These are phyloP conservation scores for Saccharomyces jurei DNA, from an alignment of 805 yeast species.

Conservation along the genomic window DNA sequence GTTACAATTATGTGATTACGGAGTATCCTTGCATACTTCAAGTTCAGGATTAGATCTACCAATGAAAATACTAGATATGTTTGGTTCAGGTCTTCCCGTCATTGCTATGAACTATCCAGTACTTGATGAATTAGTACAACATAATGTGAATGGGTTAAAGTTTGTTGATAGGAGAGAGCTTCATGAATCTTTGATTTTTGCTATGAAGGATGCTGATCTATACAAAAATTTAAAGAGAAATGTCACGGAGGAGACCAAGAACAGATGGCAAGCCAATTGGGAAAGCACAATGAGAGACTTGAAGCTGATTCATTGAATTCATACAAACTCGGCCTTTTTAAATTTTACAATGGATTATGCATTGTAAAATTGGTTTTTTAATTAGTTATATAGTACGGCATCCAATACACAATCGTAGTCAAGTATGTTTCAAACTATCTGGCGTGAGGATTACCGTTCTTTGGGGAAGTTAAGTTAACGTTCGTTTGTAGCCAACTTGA, in stretches of 20 bases:
- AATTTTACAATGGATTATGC: not conserved
- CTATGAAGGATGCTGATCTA: conserved; percentile 30
- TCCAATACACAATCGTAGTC: no score
- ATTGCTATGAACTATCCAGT: conserved; percentile 71
- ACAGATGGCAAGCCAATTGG: conserved; percentile 80
- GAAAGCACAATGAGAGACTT: conserved; percentile 25
- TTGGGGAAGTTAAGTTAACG: no score
- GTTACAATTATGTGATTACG: conserved; percentile 72
- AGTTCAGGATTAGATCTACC: conserved; percentile 93
- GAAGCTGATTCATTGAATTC: conserved; percentile 11
- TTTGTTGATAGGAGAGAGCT: conserved; percentile 40
- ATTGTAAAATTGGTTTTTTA: no score
- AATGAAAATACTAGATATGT: conserved; percentile 93
- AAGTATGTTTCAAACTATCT: no score
- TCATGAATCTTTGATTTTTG: conserved; percentile 33
- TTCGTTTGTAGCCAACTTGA: not conserved
- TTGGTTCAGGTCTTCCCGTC: conserved; percentile 94
- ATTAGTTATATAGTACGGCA: no score
- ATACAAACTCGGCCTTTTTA: not conserved
- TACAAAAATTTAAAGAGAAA: conserved; percentile 47
- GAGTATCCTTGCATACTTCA: conserved; percentile 83
- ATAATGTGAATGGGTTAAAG: conserved; percentile 60
- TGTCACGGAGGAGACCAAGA: conserved; percentile 60
- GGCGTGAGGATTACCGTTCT: no score
- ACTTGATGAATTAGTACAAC: conserved; percentile 64